Base-by-base conservation (phyloP, 1,139 yeast genomes). In the Protomyces lactucae-debilis region DNA sequence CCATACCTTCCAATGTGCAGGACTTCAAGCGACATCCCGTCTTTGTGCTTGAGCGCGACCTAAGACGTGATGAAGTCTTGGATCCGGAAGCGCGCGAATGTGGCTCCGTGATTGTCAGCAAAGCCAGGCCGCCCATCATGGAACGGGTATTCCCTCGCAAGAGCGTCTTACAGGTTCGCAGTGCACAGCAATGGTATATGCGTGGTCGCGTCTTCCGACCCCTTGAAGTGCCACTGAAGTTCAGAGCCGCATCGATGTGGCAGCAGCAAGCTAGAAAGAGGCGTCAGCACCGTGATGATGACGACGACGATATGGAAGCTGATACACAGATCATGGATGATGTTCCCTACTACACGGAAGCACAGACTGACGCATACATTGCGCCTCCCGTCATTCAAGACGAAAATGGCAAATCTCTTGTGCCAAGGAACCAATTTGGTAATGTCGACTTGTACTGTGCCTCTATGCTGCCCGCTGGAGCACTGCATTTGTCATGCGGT, bases 11-110 rank as follows among this genome's bases (percentile, higher is more conserved):
- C 64, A 88, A 83, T 70, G 77, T 90, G 23, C 85, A 85, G 57
- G 98, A 92, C 69, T 88, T 93, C 73, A 86, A 85, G 66, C 85
- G 86, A 61, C 99, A 93, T 73, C 99, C 99, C 0, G 74, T 86
- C n/a, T 93, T 86, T 73, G 93, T 87, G 0, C 48, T 67, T 10
- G 96, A 89, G 72, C 80, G 84, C 1, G 96, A 90, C 70, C 74
- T 93, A 39, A 80, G 82, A 64, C 81, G 81, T 65, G 86, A 86
- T 72, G 96, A 93, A 72, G 80, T 91, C 1, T 76, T 93, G 8
- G 78, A 81, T 61, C 90, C 95, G 0, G 83, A 80, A 68, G 86
- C 86, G 56, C 57, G 59, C 6, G 80, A 85, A 43, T 86, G 95
- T 71, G 98, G 98, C 0, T 85, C 85, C 16, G 80, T 90, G 56